Conservation (phyloP, 2,329 filamentous ascomycete genomes). For the Penicillium sclerotigenum region DNA sequence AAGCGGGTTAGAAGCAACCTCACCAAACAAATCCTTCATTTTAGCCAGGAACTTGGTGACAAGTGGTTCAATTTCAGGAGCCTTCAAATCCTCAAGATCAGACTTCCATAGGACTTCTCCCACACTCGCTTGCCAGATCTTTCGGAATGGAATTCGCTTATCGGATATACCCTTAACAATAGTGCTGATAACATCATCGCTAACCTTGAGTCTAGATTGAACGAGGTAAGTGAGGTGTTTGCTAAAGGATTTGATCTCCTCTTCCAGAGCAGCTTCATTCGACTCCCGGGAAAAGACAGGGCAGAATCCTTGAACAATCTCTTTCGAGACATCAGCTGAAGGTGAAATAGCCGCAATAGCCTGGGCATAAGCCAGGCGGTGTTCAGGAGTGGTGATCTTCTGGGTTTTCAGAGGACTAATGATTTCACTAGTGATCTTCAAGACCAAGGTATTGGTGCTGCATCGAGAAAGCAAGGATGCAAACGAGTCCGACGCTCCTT, state of each 20-base stretch:
- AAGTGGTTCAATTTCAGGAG: constrained; percentile 48
- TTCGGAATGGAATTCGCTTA: constrained; percentile 74
- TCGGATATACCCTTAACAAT: constrained; percentile 80
- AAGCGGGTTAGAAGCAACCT: constrained; percentile 73
- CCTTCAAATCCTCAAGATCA: constrained; percentile 46
- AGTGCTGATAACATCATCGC: constrained; percentile 65
- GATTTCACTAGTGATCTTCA: constrained; percentile 73
- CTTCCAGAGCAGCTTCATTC: constrained; percentile 75
- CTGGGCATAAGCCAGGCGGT: constrained; percentile 77
- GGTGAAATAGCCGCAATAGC: constrained; percentile 67
- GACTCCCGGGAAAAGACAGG: constrained; percentile 75
- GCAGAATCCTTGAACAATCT: constrained; percentile 65
- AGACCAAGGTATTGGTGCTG: constrained; percentile 56
- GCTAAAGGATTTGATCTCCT: constrained; percentile 70
- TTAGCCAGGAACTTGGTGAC: constrained; percentile 52
- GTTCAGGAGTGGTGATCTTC: constrained; percentile 80
- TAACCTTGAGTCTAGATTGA: constrained; percentile 57
- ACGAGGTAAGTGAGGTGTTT: constrained; percentile 64
- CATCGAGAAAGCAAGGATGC: constrained; percentile 63
- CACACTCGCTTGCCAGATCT: constrained; percentile 73
- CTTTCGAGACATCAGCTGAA: constrained; percentile 61
- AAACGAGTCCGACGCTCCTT: constrained; percentile 73
- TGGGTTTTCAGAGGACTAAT: constrained; percentile 73
- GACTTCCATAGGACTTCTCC: constrained; percentile 67
- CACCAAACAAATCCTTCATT: constrained; percentile 65